Percentiles rank a stretch among this genome's conserved stretches.
phyloP scores from a whole-genome alignment of 371 early-diverging fungal species.

The Lichtheimia ramosa region DNA sequence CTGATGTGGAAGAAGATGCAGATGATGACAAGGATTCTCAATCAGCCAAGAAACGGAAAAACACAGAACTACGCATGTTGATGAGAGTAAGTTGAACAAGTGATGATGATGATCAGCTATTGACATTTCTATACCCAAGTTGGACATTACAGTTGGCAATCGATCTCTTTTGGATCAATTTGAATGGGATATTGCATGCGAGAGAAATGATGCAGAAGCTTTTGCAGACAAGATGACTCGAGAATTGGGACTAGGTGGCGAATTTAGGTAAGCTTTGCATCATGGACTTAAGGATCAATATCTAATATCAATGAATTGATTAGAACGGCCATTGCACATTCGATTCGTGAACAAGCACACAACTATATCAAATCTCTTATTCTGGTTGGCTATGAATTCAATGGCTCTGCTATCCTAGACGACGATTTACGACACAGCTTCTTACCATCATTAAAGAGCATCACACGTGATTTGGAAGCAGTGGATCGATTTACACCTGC shows the following conservation, averaged over 20 bases:
- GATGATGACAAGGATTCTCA: slow-evolving; percentile 19
- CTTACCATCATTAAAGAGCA: slow-evolving; percentile 60
- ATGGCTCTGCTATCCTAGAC: slow-evolving; percentile 65
- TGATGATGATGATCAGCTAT: neutral
- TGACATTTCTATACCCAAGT: slow-evolving; percentile 24
- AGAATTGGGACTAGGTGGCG: slow-evolving; percentile 74
- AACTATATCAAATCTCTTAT: slow-evolving; percentile 79
- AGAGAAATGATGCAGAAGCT: slow-evolving; percentile 71
- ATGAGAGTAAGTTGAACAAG: slow-evolving; percentile 47
- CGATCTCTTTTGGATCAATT: slow-evolving; percentile 85
- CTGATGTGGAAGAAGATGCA: slow-evolving; percentile 5
- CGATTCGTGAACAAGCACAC: slow-evolving; percentile 93
- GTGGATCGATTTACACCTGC: slow-evolving; percentile 66
- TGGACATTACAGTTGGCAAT: slow-evolving; percentile 58
- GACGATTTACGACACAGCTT: slow-evolving; percentile 73
- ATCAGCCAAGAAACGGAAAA: slow-evolving; percentile 24
- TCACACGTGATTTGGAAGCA: slow-evolving; percentile 49
- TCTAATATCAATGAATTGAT: neutral
- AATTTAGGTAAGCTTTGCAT: slow-evolving; percentile 64
- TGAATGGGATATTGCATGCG: slow-evolving; percentile 88
- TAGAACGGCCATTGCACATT: slow-evolving; percentile 88
- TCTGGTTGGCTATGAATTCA: slow-evolving; percentile 78
- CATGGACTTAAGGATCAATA: neutral
- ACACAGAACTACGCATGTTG: slow-evolving; percentile 44
- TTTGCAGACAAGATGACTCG: slow-evolving; percentile 70